Conservation (phyloP, 805 yeast genomes). For the Aciculoconidium aculeatum region DNA sequence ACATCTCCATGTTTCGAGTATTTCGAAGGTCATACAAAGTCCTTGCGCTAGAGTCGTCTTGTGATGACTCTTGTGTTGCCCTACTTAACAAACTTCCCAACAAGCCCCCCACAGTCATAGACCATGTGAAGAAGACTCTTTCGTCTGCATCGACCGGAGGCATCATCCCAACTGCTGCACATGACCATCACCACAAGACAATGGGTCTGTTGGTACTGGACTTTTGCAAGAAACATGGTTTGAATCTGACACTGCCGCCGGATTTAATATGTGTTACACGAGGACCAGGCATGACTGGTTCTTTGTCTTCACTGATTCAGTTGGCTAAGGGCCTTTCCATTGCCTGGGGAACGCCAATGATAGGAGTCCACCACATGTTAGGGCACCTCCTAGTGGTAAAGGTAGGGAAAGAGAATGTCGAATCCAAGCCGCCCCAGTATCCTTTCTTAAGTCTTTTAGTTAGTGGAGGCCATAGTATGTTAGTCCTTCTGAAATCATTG, state of each 20-base stretch:
- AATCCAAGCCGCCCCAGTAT: conserved; percentile 47
- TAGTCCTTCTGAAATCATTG: conserved; percentile 60
- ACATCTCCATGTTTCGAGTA: conserved; percentile 1
- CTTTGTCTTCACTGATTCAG: conserved; percentile 75
- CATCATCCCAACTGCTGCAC: conserved; percentile 80
- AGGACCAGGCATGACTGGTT: conserved; percentile 96
- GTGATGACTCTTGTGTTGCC: conserved; percentile 93
- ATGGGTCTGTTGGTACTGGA: conserved; percentile 48
- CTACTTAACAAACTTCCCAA: conserved; percentile 47
- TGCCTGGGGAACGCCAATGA: conserved; percentile 67
- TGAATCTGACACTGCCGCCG: conserved; percentile 35
- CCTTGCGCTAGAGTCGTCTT: conserved; percentile 85
- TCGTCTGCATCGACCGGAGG: conserved; percentile 72
- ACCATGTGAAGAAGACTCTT: conserved; percentile 60
- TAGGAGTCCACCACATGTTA: conserved; percentile 95
- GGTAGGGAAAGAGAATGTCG: conserved; percentile 28
- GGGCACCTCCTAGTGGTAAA: conserved; percentile 69
- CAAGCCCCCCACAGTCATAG: conserved; percentile 44
- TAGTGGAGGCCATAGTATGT: conserved; percentile 93
- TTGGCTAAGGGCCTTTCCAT: conserved; percentile 78
- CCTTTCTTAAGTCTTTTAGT: conserved; percentile 76
- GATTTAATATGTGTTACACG: conserved; percentile 85
- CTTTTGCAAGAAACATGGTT: conserved; percentile 33
- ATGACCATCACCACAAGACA: conserved; percentile 62
- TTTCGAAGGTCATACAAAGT: conserved; percentile 63